Percentiles rank a stretch among this genome's conserved stretches.
These are phyloP conservation scores for Austroboletus olivaceoglutinosus DNA, from an alignment of 1,284 basidiomycete genomes.

Conservation along the genomic window DNA sequence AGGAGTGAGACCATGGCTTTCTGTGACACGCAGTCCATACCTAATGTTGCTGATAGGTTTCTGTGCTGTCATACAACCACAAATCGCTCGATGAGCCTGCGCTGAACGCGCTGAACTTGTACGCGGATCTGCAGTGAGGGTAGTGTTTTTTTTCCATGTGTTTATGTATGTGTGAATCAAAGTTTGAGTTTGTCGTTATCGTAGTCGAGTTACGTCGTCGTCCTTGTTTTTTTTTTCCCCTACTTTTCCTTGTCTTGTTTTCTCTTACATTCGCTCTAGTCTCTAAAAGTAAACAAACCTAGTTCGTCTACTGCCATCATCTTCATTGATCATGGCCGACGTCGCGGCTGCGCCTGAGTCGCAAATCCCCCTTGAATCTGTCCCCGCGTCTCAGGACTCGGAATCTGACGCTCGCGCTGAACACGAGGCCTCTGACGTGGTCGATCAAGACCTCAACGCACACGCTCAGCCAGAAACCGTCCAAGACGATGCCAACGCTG, in stretches of 20 bases:
- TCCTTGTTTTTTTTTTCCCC: slow-evolving; percentile 17
- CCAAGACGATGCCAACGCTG: slow-evolving; percentile 21
- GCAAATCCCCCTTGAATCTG: slow-evolving; percentile 20
- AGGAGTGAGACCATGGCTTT: slow-evolving; percentile 49
- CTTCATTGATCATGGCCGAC: slow-evolving; percentile 45
- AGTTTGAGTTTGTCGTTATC: slow-evolving; percentile 15
- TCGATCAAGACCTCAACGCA: slow-evolving; percentile 29
- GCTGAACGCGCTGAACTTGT: slow-evolving; percentile 71
- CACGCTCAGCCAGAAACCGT: slow-evolving; percentile 29
- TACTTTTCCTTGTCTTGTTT: slow-evolving; percentile 13
- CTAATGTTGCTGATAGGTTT: slow-evolving; percentile 44
- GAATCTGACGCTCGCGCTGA: slow-evolving; percentile 40
- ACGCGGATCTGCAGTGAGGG: slow-evolving; percentile 44
- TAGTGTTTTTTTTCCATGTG: slow-evolving; percentile 14
- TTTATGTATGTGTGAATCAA: slow-evolving; percentile 23
- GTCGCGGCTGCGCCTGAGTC: slow-evolving; percentile 33
- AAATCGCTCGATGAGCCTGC: slow-evolving; percentile 72
- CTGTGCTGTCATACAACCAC: slow-evolving; percentile 76
- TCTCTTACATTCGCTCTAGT: slow-evolving; percentile 14
- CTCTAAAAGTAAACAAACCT: not conserved
- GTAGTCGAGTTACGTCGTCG: slow-evolving; percentile 16
- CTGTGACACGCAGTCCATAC: not conserved
- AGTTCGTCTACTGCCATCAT: slow-evolving; percentile 13
- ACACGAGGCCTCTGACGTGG: slow-evolving; percentile 51
- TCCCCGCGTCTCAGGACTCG: slow-evolving; percentile 23